Conservation (phyloP, 768 basidiomycete genomes). For the Leccinum fibrillosum region DNA sequence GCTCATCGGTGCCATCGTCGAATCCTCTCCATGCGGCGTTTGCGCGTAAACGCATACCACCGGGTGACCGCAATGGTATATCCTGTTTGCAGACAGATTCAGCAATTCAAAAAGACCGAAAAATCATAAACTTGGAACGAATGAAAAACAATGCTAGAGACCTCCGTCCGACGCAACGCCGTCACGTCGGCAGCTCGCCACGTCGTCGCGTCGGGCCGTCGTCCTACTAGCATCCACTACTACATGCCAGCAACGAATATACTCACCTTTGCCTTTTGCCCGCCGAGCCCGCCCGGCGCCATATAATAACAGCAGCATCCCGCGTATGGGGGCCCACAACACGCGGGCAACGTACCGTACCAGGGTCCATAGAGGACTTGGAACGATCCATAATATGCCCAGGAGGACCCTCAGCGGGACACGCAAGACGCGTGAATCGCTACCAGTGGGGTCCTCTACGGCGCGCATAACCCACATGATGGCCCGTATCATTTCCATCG, state of each 20-base stretch:
- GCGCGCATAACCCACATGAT: slow-evolving; percentile 3
- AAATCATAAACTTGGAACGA: too few species aligned
- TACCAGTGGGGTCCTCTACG: background rate
- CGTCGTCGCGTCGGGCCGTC: background rate
- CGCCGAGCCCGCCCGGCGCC: slow-evolving; percentile 11
- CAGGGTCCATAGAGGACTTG: slow-evolving; percentile 1
- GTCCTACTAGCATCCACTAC: too few species aligned
- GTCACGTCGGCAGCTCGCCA: background rate
- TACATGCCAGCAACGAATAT: background rate
- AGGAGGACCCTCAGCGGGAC: background rate
- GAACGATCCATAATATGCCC: background rate
- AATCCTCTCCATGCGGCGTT: too few species aligned
- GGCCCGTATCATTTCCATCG: slow-evolving; percentile 2
- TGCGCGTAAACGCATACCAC: too few species aligned
- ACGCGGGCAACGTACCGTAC: background rate
- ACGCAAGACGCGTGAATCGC: slow-evolving; percentile 3
- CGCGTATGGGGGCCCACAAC: slow-evolving; percentile 1
- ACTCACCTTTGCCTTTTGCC: background rate
- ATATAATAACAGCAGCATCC: slow-evolving; percentile 6
- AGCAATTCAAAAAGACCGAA: too few species aligned
- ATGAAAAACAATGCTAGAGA: too few species aligned
- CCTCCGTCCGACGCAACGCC: background rate
- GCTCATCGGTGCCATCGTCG: too few species aligned
- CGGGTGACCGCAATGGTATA: too few species aligned
- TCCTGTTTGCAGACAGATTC: too few species aligned